Base-by-base conservation (phyloP, 2,329 filamentous ascomycete species). In the Colletotrichum sp. region DNA sequence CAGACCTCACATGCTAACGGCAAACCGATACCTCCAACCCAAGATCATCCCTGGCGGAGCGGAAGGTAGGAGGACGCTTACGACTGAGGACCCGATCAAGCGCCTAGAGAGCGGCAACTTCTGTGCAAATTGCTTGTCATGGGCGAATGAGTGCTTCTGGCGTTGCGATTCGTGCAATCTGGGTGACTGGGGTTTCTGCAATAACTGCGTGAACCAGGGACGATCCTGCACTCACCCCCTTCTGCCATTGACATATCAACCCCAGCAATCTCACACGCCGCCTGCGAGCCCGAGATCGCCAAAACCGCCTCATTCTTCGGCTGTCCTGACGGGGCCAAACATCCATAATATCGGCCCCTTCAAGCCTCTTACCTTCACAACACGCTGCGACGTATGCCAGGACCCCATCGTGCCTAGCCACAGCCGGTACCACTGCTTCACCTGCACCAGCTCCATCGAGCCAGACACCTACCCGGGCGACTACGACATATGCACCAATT, bases 101-200 rank as follows among this genome's bases (percentile, higher is more conserved):
- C 88, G 95, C 28, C 85, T 97, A 1, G 92, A 97, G 83, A 93
- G 91, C 68, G 96, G 96, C 25, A 93, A 95, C 8, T 98, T 98
- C 83, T 98, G 96, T 82, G 92, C 94, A 48, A 90, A 90, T 64
- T 98, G 96, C 82, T 87, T 90, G 22, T 87, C 90, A 1, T 94
- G 92, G 87, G 90, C 95, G 0, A 96, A 97, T 80, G 91, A 93
- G 67, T 97, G 95, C 84, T 98, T 95, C 84, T 98, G 96, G 96
- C 93, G 94, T 77, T 98, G 96, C 83, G 92, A 94, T 75, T 83
- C 89, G 30, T 98, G 96, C 85, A 98, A 98, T 80, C 93, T 97
- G 77, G 96, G 95, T 7, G 96, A 97, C 81, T 98, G 96, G 96
- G 96, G 96, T 0, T 98, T 95, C 82, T 98, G 96, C 85, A 95